Evolutionary conservation across 2,329 filamentous ascomycete species (phyloP).

Genomic region (Cladophialophora yegresii): DNA sequence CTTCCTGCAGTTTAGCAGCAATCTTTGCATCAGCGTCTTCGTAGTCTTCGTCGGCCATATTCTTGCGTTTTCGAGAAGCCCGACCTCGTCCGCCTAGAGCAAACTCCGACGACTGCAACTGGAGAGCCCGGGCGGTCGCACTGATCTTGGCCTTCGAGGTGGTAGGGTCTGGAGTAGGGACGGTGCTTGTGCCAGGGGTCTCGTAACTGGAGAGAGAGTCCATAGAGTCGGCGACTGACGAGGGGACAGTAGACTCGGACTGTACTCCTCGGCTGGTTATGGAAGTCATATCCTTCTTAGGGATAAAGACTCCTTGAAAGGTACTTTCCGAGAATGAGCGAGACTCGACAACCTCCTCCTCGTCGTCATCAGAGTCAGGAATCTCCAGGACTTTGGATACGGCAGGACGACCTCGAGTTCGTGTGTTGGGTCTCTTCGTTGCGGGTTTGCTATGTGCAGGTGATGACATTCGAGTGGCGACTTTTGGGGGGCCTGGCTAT

Average conservation of each 20-base stretch:
- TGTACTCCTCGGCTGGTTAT: constrained; percentile 2
- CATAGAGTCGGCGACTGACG: constrained; percentile 45
- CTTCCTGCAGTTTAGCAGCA: constrained; percentile 59
- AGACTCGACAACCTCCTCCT: constrained; percentile 23
- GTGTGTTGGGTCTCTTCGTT: constrained; percentile 18
- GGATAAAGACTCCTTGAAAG: constrained; percentile 31
- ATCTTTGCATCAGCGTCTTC: constrained; percentile 53
- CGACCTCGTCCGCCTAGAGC: constrained; percentile 46
- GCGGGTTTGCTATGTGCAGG: constrained; percentile 16
- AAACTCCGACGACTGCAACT: constrained; percentile 51
- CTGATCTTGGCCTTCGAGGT: constrained; percentile 39
- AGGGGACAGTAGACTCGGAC: constrained; percentile 44
- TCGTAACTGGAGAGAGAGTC: constrained; percentile 54
- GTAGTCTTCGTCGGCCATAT: constrained; percentile 47
- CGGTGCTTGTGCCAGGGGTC: constrained; percentile 64
- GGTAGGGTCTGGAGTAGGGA: constrained; percentile 53
- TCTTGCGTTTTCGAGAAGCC: constrained; percentile 45
- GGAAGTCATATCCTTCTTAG: constrained; percentile 11
- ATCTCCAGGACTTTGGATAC: constrained; percentile 28
- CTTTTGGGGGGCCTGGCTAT: constrained; percentile 19
- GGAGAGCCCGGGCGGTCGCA: constrained; percentile 50
- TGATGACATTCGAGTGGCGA: constrained; percentile 29
- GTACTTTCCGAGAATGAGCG: constrained; percentile 16
- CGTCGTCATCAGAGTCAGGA: constrained; percentile 33
- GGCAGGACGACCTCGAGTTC: constrained; percentile 13